Evolutionary conservation across 208 protist genomes (phyloP), one percentile per base, ranked within the genome.

Genomic region (Entamoeba histolytica): DNA sequence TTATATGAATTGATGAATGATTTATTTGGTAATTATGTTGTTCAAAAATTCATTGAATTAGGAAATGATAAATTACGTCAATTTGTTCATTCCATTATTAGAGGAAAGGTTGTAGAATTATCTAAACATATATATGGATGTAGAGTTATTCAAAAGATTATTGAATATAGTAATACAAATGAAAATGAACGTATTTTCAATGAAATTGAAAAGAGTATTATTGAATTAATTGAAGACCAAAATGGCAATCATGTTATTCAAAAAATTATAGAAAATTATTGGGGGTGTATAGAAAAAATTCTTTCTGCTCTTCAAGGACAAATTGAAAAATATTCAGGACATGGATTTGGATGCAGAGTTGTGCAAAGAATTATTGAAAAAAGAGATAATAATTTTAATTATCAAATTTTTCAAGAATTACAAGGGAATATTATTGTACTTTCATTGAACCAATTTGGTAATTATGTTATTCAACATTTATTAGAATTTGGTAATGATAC

Each of bases 181-280:
- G 39, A 93, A 49, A 93, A 95, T 91, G 44, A 50, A 19, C 1
- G 0, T 28, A 50, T 97, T 19, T 95, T 98, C 17, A 91, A 96
- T 0, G 98, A 99, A 96, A 96, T 99, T 19, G 95, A 98, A 92
- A 97, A 97, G 55, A 96, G 98, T 95, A 97, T 99, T 10, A 95
- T 98, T 39, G 96, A 97, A 92, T 99, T 98, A 94, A 98, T 99
- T 47, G 97, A 98, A 92, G 98, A 99, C 94, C 98, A 99, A 95
- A 99, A 99, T 95, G 98, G 98, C 52, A 99, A 99, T 96, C 98
- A 99, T 96, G 98, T 99, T 28, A 97, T 99, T 44, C 98, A 99
- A 95, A 99, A 99, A 95, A 99, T 98, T 94, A 98, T 99, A 47
- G 98, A 99, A 96, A 96, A 97, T 19, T 96, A 99, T 44, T 96